Base-by-base conservation (phyloP, 176 grass and related monocot species). In the Cenchrus americanus region DNA sequence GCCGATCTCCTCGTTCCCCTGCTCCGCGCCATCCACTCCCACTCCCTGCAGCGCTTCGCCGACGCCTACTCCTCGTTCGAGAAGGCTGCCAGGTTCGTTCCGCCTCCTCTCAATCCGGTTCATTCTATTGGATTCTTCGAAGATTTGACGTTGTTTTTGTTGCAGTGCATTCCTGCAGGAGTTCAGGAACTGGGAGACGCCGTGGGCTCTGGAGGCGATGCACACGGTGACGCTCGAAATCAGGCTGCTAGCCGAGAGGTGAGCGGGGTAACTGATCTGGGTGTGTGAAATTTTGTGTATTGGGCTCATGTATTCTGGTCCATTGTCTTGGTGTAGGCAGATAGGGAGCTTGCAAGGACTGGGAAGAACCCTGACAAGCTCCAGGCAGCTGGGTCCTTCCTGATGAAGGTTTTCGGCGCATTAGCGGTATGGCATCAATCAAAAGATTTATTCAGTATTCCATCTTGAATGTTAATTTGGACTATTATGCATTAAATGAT, bases 281-380 rank as follows among this genome's bases (percentile, higher is more conserved):
- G 11, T 70, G 32, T 89, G 21, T 75, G 13, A 55, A 78, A 0
- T 23, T 76, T 41, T 42, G 53, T 18, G 2, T 30, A 69, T 47
- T 41, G 13, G 8, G 83, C 80, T 94, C 66, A 93, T 62, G 32
- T 32, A 44, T 77, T 62, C 24, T 77, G 75, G 30, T 71, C 73
- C 46, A 43, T 81, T 85, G 6, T 66, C 53, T 82, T 69, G 50
- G 71, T 88, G 63, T 85, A 96, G 96, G 96, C 87, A 69, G 96
- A 99, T 58, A 95, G 85, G 55, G 93, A 99, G 85, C 91, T 99
- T 76, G 57, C 75, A 0, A 82, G 66, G 50, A 89, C 76, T n/a
- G 89, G 91, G 57, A 96, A 96, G 89, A 99, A 93, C 83, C 91
- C 93, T 11, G 96, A 96, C 80, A 99, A 94, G 81, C 82, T 99